phyloP scores from a whole-genome alignment of 208 protist genomes.

The Cochliopodium minus region DNA sequence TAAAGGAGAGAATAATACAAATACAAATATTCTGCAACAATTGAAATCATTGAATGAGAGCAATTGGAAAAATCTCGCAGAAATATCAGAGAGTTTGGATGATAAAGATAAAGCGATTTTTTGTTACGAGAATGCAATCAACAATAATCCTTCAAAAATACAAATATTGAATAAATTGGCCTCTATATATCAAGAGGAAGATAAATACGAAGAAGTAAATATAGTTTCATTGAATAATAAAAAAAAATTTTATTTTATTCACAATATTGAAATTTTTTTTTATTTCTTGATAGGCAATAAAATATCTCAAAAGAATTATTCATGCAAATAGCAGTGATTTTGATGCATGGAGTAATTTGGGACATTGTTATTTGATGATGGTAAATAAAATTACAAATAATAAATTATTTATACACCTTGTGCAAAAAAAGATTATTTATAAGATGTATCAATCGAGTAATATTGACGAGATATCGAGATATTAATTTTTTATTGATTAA shows the following conservation, averaged over 20 bases:
- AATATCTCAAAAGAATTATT: slow-evolving; percentile 31
- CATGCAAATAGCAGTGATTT: slow-evolving; percentile 20
- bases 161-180: slow-evolving; percentile 3
- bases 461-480: no score
- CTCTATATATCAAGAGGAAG: neutral
- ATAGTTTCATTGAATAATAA: no score
- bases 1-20: no score
- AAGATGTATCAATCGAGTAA: no score
- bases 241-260: neutral
- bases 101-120: slow-evolving; percentile 5
- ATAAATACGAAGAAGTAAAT: slow-evolving; percentile 1
- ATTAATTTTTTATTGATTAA: neutral
- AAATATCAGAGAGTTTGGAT: neutral
- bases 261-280: neutral
- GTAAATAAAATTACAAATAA: slow-evolving; percentile 26
- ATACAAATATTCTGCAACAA: no score
- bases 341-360: slow-evolving; percentile 2
- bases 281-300: slow-evolving; percentile 14
- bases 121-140: neutral
- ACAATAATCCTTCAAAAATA: slow-evolving; percentile 4
- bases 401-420: no score
- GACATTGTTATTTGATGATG: slow-evolving; percentile 33
- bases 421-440: no score
- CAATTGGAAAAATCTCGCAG: neutral
- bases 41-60: no score